A percentile compares a stretch with the other conserved stretches of the same genome.
Evolutionary conservation across 345 rosid species (phyloP).

Genomic region (Adansonia digitata): DNA sequence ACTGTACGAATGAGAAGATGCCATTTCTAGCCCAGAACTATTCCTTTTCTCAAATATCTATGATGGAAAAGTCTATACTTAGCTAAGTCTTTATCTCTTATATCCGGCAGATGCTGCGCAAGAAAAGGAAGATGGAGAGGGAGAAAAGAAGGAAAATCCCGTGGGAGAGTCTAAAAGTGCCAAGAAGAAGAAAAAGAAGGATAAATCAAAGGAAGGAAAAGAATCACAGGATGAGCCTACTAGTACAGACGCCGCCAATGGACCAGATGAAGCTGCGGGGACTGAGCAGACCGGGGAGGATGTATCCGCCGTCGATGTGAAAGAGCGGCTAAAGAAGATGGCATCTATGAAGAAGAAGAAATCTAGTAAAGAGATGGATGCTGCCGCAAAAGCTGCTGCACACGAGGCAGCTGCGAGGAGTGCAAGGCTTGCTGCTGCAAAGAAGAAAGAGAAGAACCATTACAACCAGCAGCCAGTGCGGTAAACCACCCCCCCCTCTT

Average conservation of each 20-base stretch:
- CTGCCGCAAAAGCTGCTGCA: slow-evolving; percentile 64
- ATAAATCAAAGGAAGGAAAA: slow-evolving; percentile 42
- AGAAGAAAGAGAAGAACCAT: slow-evolving; percentile 73
- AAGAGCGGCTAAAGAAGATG: slow-evolving; percentile 41
- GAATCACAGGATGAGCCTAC: slow-evolving; percentile 38
- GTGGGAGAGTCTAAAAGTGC: slow-evolving; percentile 48
- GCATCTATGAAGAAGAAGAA: slow-evolving; percentile 3
- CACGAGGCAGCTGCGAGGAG: slow-evolving; percentile 68
- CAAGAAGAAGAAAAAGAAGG: slow-evolving; percentile 65
- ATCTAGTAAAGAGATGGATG: slow-evolving; percentile 29
- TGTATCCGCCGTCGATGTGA: slow-evolving; percentile 41
- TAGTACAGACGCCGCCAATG: slow-evolving; percentile 20
- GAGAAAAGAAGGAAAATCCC: slow-evolving; percentile 43
- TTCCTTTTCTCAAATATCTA: not conserved
- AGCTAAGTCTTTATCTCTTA: not conserved
- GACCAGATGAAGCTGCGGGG: slow-evolving; percentile 27
- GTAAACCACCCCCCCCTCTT: slow-evolving; percentile 21
- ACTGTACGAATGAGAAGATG: not conserved
- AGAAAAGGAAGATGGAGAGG: slow-evolving; percentile 42
- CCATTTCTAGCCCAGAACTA: not conserved
- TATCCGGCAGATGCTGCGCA: slow-evolving; percentile 32
- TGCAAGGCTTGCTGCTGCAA: slow-evolving; percentile 71
- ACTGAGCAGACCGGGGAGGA: slow-evolving; percentile 36
- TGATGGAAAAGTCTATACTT: not conserved
- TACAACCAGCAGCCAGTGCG: slow-evolving; percentile 76